Evolutionary conservation across 2,329 filamentous ascomycete species (phyloP).

Genomic region (Colletotrichum cereale): DNA sequence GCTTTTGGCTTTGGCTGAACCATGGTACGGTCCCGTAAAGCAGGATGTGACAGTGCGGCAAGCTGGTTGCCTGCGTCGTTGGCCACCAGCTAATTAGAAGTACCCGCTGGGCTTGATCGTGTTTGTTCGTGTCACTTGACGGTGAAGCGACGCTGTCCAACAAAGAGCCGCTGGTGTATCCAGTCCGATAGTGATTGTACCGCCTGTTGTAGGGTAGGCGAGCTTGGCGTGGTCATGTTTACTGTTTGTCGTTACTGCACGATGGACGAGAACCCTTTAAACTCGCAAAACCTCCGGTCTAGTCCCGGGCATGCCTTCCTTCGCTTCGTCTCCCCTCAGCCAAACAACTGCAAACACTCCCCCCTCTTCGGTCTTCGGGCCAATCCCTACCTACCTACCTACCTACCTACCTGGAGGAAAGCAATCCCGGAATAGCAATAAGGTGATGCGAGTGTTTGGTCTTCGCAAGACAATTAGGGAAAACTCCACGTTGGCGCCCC

Average conservation of each 20-base stretch:
- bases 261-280: too few species aligned
- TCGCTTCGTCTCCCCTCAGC: too few species aligned
- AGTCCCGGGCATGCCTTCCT: too few species aligned
- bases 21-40: neutral
- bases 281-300: too few species aligned
- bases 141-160: neutral
- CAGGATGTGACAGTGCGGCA: neutral
- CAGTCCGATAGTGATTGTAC: too few species aligned
- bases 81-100: neutral
- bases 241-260: too few species aligned
- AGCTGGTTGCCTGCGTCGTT: neutral
- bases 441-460: neutral
- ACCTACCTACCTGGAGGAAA: neutral
- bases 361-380: too few species aligned
- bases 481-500: conserved; percentile 6
- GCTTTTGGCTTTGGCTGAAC: neutral
- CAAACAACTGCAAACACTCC: too few species aligned
- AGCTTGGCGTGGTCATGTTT: too few species aligned
- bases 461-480: conserved; percentile 10
- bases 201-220: too few species aligned
- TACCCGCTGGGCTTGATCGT: neutral
- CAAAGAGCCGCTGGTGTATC: neutral
- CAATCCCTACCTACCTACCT: too few species aligned
- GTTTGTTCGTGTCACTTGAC: neutral
- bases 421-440: neutral